phyloP scores from a whole-genome alignment of 805 yeast species.

The Blastobotrys americana region DNA sequence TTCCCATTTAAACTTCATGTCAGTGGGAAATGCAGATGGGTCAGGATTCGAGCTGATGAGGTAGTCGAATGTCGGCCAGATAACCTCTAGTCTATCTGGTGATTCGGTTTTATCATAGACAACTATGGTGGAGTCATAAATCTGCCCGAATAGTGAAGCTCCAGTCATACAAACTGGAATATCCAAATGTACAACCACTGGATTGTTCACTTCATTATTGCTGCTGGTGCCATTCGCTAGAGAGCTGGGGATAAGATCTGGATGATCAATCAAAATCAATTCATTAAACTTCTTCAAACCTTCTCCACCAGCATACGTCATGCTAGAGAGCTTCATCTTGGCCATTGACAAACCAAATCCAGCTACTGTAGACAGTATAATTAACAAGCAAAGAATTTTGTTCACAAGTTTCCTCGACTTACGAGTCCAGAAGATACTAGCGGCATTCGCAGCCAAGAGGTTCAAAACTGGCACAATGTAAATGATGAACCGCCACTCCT shows the following conservation, averaged over 20 bases:
- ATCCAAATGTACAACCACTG: constrained; percentile 58
- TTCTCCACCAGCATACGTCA: constrained; percentile 85
- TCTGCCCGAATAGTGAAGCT: constrained; percentile 63
- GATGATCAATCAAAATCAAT: constrained; percentile 25
- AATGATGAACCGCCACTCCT: constrained; percentile 87
- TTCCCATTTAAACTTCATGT: constrained; percentile 35
- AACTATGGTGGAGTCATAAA: constrained; percentile 31
- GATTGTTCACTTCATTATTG: constrained; percentile 11
- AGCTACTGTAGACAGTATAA: constrained; percentile 30
- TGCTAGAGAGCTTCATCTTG: constrained; percentile 56
- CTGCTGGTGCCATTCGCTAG: constrained; percentile 1
- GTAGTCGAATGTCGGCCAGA: constrained; percentile 47
- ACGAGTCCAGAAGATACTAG: constrained; percentile 35
- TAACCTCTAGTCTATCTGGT: constrained; percentile 27
- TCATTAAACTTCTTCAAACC: constrained; percentile 54
- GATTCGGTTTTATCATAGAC: constrained; percentile 74
- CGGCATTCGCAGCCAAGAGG: constrained; percentile 56
- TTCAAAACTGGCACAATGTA: constrained; percentile 68
- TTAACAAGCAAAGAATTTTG: constrained; percentile 11
- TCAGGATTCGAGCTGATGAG: constrained; percentile 38
- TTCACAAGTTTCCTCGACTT: constrained; percentile 11
- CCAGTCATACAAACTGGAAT: constrained; percentile 86
- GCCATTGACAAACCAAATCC: constrained; percentile 39
- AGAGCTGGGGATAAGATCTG: constrained; percentile 8
- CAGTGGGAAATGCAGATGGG: constrained; percentile 5